These are phyloP conservation scores for Turritis glabra DNA, from an alignment of 345 rosid genomes.

Conservation along the genomic window DNA sequence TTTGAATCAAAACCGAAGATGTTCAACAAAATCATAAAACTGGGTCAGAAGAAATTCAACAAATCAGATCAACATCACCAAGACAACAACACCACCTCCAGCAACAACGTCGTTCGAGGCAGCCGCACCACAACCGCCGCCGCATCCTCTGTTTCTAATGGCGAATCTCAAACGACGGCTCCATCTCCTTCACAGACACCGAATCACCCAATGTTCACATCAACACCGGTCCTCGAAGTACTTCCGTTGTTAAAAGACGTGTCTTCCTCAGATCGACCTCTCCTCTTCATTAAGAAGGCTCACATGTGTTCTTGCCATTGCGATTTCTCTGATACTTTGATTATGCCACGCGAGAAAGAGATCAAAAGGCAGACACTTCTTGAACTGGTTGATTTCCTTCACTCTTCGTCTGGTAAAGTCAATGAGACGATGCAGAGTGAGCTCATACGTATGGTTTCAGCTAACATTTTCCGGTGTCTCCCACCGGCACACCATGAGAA, in stretches of 20 bases:
- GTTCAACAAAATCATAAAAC: constrained; percentile 43
- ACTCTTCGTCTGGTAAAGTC: constrained; percentile 41
- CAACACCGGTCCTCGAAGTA: constrained; percentile 40
- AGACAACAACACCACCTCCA: constrained; percentile 32
- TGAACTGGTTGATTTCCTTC: constrained; percentile 41
- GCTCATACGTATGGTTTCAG: constrained; percentile 42
- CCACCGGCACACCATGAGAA: constrained; percentile 41
- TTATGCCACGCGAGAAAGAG: constrained; percentile 47
- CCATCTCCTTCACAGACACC: constrained; percentile 29
- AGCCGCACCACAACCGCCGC: constrained; percentile 24
- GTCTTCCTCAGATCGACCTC: constrained; percentile 43
- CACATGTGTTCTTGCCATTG: constrained; percentile 45
- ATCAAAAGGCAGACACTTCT: constrained; percentile 45
- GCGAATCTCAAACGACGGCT: constrained; percentile 34
- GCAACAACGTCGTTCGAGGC: constrained; percentile 31
- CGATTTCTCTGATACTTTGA: constrained; percentile 42
- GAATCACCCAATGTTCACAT: constrained; percentile 30
- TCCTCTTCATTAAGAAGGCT: constrained; percentile 43
- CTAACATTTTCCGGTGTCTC: constrained; percentile 40
- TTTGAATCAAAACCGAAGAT: constrained; percentile 29
- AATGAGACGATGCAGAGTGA: constrained; percentile 46
- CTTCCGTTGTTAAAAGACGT: constrained; percentile 44
- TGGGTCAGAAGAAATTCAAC: constrained; percentile 45
- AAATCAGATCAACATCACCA: constrained; percentile 42
- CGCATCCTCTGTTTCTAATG: not conserved